Percentiles rank a stretch among this genome's conserved stretches.
These are phyloP conservation scores for Aphanomyces cochlioides DNA, from an alignment of 352 stramenopile species.

Conservation along the genomic window DNA sequence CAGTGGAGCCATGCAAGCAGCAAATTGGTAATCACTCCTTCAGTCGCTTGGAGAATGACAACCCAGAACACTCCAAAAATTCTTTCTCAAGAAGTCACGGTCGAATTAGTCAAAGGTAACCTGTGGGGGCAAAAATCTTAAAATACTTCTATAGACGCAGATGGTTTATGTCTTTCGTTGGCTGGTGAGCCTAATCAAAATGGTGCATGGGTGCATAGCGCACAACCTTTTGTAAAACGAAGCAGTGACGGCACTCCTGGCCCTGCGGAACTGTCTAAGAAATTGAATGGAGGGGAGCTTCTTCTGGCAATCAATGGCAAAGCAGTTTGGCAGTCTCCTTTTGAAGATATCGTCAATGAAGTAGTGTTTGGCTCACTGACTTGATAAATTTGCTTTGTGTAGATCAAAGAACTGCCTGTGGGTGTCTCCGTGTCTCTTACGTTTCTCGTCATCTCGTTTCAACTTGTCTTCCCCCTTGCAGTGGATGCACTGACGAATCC, in stretches of 20 bases:
- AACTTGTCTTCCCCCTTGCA: conserved; percentile 51
- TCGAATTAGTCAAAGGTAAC: conserved; percentile 17
- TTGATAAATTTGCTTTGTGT: background rate
- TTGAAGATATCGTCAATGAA: conserved; percentile 60
- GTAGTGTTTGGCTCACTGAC: background rate
- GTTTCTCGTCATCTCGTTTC: conserved; percentile 62
- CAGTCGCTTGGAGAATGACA: conserved; percentile 39
- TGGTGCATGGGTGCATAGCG: conserved; percentile 76
- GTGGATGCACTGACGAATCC: conserved; percentile 44
- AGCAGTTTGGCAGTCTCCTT: conserved; percentile 54
- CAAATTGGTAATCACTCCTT: conserved; percentile 53
- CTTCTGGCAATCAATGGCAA: conserved; percentile 51
- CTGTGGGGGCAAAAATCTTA: background rate
- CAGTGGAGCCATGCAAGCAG: conserved; percentile 62
- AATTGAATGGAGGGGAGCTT: conserved; percentile 63
- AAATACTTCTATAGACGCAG: conserved; percentile 39
- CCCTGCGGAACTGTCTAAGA: conserved; percentile 53
- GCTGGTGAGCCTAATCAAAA: conserved; percentile 64
- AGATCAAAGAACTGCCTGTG: conserved; percentile 56
- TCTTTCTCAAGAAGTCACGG: background rate
- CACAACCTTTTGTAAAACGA: conserved; percentile 62
- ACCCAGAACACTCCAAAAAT: conserved; percentile 30
- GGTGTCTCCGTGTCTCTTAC: conserved; percentile 43
- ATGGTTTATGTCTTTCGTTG: conserved; percentile 76
- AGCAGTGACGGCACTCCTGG: conserved; percentile 45